Conservation (phyloP, 805 yeast genomes). For the Kluyveromyces nonfermentans region DNA sequence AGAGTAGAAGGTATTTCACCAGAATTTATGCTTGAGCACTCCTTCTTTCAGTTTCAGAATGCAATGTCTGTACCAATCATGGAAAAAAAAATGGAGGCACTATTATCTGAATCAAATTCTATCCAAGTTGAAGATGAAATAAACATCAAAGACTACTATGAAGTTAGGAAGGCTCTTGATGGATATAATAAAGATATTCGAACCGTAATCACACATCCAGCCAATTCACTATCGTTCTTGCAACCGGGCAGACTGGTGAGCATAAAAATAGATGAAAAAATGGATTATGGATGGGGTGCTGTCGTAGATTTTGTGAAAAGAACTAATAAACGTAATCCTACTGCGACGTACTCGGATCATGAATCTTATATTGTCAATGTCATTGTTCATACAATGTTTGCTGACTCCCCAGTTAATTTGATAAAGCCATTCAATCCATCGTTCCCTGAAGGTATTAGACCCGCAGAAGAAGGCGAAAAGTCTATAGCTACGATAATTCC, state of each 20-base stretch:
- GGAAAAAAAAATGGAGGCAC: slow-evolving; percentile 53
- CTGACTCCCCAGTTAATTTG: slow-evolving; percentile 75
- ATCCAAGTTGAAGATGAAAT: slow-evolving; percentile 65
- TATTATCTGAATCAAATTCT: slow-evolving; percentile 39
- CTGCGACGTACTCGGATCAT: slow-evolving; percentile 63
- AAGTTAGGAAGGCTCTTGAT: slow-evolving; percentile 61
- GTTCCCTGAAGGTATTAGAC: slow-evolving; percentile 84
- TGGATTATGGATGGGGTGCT: slow-evolving; percentile 95
- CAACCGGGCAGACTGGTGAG: slow-evolving; percentile 83
- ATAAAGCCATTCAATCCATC: slow-evolving; percentile 68
- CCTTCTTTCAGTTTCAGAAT: slow-evolving; percentile 93
- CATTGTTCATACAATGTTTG: slow-evolving; percentile 65
- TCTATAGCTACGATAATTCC: slow-evolving; percentile 73
- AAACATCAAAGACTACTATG: slow-evolving; percentile 72
- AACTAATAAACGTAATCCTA: slow-evolving; percentile 46
- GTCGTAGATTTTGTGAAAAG: slow-evolving; percentile 72
- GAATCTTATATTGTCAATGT: slow-evolving; percentile 86
- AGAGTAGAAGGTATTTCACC: slow-evolving; percentile 98
- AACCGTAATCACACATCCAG: slow-evolving; percentile 84
- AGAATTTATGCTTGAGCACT: slow-evolving; percentile 89
- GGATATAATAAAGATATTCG: slow-evolving; percentile 67
- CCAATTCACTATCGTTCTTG: slow-evolving; percentile 70
- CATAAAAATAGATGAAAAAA: slow-evolving; percentile 42
- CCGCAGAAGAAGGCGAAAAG: slow-evolving; percentile 65
- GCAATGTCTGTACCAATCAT: slow-evolving; percentile 81